A percentile compares a stretch with the other conserved stretches of the same genome.
Evolutionary conservation across 768 basidiomycete genomes (phyloP).

Genomic region (Boletus rubroflammeus): DNA sequence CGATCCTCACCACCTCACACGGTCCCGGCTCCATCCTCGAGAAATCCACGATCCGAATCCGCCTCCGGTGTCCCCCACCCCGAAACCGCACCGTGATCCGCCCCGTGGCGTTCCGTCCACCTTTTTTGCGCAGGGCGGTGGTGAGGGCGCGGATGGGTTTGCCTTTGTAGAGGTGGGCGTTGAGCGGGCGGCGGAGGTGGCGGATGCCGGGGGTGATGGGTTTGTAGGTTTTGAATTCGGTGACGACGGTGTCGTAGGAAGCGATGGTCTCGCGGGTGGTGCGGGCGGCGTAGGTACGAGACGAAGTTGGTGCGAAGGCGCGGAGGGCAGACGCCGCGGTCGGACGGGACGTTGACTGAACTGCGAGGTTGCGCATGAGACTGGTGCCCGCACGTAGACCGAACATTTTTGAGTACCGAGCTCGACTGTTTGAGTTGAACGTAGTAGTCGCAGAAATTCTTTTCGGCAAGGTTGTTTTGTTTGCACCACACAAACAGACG

Average conservation of each 20-base stretch:
- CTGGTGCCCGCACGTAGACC: conserved; percentile 12
- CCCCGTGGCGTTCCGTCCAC: conserved; percentile 82
- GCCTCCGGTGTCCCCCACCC: conserved; percentile 88
- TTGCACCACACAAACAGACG: conserved; percentile 34
- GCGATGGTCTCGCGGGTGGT: conserved; percentile 30
- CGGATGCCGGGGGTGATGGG: conserved; percentile 84
- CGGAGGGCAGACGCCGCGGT: conserved; percentile 6
- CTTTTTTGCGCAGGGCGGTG: conserved; percentile 72
- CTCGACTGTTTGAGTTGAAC: background rate
- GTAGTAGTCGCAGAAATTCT: background rate
- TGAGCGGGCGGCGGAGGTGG: conserved; percentile 79
- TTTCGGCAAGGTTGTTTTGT: conserved; percentile 24
- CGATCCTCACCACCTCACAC: conserved; percentile 89
- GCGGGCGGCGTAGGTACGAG: conserved; percentile 35
- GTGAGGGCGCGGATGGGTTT: conserved; percentile 84
- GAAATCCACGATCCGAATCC: conserved; percentile 88
- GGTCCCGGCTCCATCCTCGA: conserved; percentile 70
- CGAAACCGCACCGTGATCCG: conserved; percentile 83
- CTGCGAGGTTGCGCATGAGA: conserved; percentile 15
- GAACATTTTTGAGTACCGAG: background rate
- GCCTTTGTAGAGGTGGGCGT: conserved; percentile 80
- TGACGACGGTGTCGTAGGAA: conserved; percentile 39
- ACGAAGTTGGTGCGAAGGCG: conserved; percentile 2
- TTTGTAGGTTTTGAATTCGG: conserved; percentile 85
- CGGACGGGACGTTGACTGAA: conserved; percentile 2